Conservation (phyloP, 2,329 filamentous ascomycete genomes). For the Aspergillus ustus region DNA sequence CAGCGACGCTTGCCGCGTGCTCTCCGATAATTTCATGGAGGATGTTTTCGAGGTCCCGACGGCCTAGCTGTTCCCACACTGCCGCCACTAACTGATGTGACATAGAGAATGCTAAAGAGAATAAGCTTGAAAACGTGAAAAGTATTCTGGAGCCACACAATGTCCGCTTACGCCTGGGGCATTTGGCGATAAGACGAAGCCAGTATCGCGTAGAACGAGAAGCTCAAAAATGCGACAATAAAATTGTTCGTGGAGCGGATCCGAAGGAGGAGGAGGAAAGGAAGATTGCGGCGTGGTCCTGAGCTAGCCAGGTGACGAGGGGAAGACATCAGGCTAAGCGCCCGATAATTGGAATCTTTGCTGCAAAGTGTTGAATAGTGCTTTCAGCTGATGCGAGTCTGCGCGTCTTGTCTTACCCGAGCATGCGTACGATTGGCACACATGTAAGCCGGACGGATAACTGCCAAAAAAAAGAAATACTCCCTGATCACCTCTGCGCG, state of each 20-base stretch:
- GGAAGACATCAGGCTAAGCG: constrained; percentile 9
- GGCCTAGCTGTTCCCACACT: constrained; percentile 41
- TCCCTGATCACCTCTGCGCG: constrained; percentile 5
- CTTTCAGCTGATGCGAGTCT: constrained; percentile 28
- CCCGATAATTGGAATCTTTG: constrained; percentile 1
- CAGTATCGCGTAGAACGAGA: neutral
- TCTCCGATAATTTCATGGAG: constrained; percentile 42
- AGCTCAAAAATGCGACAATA: constrained; percentile 3
- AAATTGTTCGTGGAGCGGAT: constrained; percentile 7
- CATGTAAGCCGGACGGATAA: constrained; percentile 12
- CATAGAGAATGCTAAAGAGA: constrained; percentile 25
- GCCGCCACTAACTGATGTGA: constrained; percentile 40
- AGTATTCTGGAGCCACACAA: constrained; percentile 9
- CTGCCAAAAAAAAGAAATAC: constrained; percentile 3
- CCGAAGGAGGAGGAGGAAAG: neutral
- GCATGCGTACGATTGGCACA: constrained; percentile 12
- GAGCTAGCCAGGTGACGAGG: constrained; percentile 11
- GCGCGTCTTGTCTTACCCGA: constrained; percentile 28
- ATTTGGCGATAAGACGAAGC: neutral
- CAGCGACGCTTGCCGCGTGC: constrained; percentile 35
- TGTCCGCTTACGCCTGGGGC: neutral
- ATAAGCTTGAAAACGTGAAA: constrained; percentile 19
- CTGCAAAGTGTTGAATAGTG: constrained; percentile 4
- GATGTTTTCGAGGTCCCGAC: constrained; percentile 39
- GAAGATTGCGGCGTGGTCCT: constrained; percentile 4